phyloP scores from a whole-genome alignment of 2,329 filamentous ascomycete genomes.

The Exophiala sp. region DNA sequence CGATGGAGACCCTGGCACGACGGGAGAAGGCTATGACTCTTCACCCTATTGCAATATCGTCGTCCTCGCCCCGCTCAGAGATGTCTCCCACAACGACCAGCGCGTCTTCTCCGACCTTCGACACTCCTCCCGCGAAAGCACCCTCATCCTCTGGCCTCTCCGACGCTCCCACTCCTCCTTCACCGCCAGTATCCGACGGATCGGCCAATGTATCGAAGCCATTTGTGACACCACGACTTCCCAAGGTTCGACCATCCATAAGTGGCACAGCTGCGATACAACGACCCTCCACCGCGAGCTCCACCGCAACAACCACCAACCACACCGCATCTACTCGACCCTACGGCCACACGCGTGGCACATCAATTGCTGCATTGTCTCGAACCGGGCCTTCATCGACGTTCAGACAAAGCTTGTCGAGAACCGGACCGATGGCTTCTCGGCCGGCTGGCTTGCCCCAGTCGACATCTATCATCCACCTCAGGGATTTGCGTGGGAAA shows the following conservation, averaged over 20 bases:
- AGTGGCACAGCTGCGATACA: slow-evolving; percentile 47
- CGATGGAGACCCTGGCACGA: slow-evolving; percentile 48
- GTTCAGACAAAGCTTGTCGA: slow-evolving; percentile 35
- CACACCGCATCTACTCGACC: slow-evolving; percentile 29
- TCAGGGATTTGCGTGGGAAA: slow-evolving; percentile 87
- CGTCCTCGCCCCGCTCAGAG: slow-evolving; percentile 51
- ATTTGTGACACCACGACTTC: slow-evolving; percentile 48
- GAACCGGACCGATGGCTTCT: slow-evolving; percentile 21
- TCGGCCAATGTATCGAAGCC: slow-evolving; percentile 50
- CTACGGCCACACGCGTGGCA: slow-evolving; percentile 48
- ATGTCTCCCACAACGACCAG: slow-evolving; percentile 70
- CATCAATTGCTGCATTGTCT: slow-evolving; percentile 52
- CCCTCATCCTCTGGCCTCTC: slow-evolving; percentile 55
- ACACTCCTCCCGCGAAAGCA: slow-evolving; percentile 73
- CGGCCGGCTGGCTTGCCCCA: slow-evolving; percentile 44
- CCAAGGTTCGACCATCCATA: slow-evolving; percentile 40
- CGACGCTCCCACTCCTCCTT: slow-evolving; percentile 75
- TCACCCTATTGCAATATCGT: slow-evolving; percentile 35
- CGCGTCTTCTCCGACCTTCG: slow-evolving; percentile 84
- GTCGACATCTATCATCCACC: slow-evolving; percentile 77
- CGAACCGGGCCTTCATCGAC: slow-evolving; percentile 43
- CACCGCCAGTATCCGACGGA: slow-evolving; percentile 85
- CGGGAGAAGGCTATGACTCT: slow-evolving; percentile 48
- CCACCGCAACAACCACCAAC: slow-evolving; percentile 30
- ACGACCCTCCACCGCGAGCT: slow-evolving; percentile 41